Evolutionary conservation across 495 filamentous ascomycete genomes (phyloP), one percentile per base, ranked within the genome.

Genomic region (Talaromyces stipitatus): DNA sequence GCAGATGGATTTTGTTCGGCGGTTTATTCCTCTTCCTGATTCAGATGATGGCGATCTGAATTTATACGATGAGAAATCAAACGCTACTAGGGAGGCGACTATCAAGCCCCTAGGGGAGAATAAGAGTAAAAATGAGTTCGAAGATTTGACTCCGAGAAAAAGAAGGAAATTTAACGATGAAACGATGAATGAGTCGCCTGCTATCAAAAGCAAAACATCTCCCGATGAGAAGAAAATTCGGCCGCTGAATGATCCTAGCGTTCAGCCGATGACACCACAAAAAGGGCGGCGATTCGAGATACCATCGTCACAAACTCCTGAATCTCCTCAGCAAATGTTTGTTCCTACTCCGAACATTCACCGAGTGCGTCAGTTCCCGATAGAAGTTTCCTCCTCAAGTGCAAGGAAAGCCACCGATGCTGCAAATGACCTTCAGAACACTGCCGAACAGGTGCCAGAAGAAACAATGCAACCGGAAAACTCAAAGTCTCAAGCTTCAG

Each of bases 1-100:
- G 9, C 75, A 78, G 57, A 78, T 78, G 73, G 65, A 74, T 50
- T 78, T 73, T 55, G 73, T 78, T 46, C 66, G 66, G 27, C 73
- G 69, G 2, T 71, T 69, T 43, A 61, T 75, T 36, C 62, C 67
- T 30, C 70, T 78, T 45, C 68, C 72, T 14, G 61, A 69, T 7
- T 71, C 73, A 23, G 71, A 72, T 32, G 68, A 69, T 14, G 73
- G 75, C 38, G 72, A 76, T 50, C 46, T 65, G 54, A 69, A 72
- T 27, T 54, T 74, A 60, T 68, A 70, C 43, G 50, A 53, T 29
- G 73, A 76, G 29, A 66, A 68, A 12, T 64, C 66, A 54, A 53
- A 60, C 1, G 60, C 61, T 14, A 60, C 67, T 12, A 56, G 62
- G 16, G 61, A 61, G 16, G 56, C 45, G 1, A 38, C 33, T n/a